Conservation (phyloP, 345 rosid species). For the Raphanus raphanistrum region DNA sequence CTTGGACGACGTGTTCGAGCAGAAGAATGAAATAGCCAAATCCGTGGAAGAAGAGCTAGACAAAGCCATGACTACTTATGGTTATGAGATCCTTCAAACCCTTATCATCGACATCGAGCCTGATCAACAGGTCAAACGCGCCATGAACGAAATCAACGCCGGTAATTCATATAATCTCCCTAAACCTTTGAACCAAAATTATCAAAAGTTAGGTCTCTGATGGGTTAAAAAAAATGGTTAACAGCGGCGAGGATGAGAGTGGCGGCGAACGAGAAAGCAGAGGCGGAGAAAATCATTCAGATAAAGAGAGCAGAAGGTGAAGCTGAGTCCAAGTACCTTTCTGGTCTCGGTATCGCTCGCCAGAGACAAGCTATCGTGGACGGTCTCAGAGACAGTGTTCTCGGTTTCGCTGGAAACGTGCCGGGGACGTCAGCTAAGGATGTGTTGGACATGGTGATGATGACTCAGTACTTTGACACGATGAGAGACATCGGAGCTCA, state of each 20-base stretch:
- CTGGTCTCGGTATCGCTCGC: conserved; percentile 57
- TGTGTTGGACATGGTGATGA: conserved; percentile 45
- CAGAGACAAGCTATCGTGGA: conserved; percentile 64
- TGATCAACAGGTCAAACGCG: conserved; percentile 53
- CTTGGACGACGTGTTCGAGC: conserved; percentile 58
- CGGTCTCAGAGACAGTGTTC: conserved; percentile 59
- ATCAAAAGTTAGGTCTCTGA: not conserved
- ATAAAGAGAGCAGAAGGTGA: conserved; percentile 62
- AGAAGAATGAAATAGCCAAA: conserved; percentile 59
- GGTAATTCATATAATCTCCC: conserved; percentile 24
- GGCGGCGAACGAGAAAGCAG: conserved; percentile 60
- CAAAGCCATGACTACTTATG: conserved; percentile 62
- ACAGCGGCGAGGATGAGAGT: conserved; percentile 61
- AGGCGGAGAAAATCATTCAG: conserved; percentile 59
- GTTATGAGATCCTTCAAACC: conserved; percentile 57
- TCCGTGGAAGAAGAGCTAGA: conserved; percentile 59
- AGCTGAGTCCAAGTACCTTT: conserved; percentile 54
- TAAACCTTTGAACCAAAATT: not conserved
- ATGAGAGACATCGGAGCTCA: conserved; percentile 45
- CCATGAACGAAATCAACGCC: conserved; percentile 64
- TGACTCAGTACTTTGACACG: conserved; percentile 46
- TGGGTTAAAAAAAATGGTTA: not conserved
- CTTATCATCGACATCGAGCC: conserved; percentile 60
- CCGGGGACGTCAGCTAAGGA: conserved; percentile 51
- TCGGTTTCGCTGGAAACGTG: conserved; percentile 54